These are phyloP conservation scores for Gynostemma pentaphyllum DNA, from an alignment of 306 rosid species.

Conservation along the genomic window DNA sequence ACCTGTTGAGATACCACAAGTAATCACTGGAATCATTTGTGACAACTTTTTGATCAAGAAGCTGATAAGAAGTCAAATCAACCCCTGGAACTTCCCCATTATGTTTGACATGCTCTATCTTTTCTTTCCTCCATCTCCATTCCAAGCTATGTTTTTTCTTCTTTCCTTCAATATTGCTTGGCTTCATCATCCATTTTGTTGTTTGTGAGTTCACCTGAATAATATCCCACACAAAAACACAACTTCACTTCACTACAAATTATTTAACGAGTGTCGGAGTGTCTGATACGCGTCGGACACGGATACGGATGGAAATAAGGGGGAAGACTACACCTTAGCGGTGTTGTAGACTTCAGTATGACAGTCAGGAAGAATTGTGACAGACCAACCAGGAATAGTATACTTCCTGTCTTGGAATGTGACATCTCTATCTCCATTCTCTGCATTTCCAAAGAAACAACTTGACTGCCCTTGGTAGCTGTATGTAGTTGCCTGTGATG, in stretches of 20 bases:
- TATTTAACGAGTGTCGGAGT: too few species aligned
- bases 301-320: too few species aligned
- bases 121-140: constrained; percentile 50
- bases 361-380: constrained; percentile 45
- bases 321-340: constrained; percentile 34
- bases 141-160: constrained; percentile 21
- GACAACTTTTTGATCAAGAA: constrained; percentile 34
- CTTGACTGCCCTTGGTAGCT: constrained; percentile 26
- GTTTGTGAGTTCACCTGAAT: constrained; percentile 41
- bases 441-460: constrained; percentile 35
- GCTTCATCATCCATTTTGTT: constrained; percentile 19
- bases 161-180: constrained; percentile 17
- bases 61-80: constrained; percentile 1
- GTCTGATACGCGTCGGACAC: too few species aligned
- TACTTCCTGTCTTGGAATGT: constrained; percentile 16
- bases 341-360: constrained; percentile 37
- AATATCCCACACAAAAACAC: not conserved
- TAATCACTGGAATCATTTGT: constrained; percentile 36
- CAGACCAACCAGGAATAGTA: constrained; percentile 51
- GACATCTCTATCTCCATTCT: constrained; percentile 25
- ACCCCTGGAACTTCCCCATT: constrained; percentile 2
- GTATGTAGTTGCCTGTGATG: constrained; percentile 29
- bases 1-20: constrained; percentile 52
- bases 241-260: too few species aligned
- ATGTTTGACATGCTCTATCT: constrained; percentile 12